phyloP scores from a whole-genome alignment of 352 stramenopile genomes.

The Globisporangium abappressorium region DNA sequence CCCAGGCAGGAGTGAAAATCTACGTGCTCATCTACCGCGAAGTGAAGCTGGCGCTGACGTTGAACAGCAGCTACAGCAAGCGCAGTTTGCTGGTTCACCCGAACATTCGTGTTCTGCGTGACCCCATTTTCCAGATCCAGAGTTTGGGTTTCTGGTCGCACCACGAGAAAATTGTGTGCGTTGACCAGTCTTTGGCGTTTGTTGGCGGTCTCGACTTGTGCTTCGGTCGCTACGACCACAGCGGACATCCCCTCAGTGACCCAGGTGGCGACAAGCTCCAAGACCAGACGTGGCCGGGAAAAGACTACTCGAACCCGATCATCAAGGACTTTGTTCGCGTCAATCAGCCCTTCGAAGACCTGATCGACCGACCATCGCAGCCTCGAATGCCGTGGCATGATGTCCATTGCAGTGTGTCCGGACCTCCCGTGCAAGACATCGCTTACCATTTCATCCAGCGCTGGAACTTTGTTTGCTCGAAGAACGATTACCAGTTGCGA shows the following conservation, averaged over 20 bases:
- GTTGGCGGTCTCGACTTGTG: slow-evolving; percentile 85
- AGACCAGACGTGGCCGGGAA: slow-evolving; percentile 71
- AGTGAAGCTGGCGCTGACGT: slow-evolving; percentile 84
- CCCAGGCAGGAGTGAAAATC: slow-evolving; percentile 81
- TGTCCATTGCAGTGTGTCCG: slow-evolving; percentile 82
- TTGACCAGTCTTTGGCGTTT: slow-evolving; percentile 86
- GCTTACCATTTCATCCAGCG: slow-evolving; percentile 90
- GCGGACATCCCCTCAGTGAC: slow-evolving; percentile 71
- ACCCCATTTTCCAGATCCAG: slow-evolving; percentile 90
- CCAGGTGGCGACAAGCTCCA: slow-evolving; percentile 44
- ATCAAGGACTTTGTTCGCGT: slow-evolving; percentile 89
- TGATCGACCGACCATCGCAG: slow-evolving; percentile 73
- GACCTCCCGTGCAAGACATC: slow-evolving; percentile 79
- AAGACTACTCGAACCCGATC: slow-evolving; percentile 89
- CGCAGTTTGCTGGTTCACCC: slow-evolving; percentile 69
- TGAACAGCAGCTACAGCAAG: slow-evolving; percentile 87
- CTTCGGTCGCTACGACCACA: slow-evolving; percentile 87
- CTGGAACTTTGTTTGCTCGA: slow-evolving; percentile 90
- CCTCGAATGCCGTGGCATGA: slow-evolving; percentile 90
- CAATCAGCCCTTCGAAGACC: slow-evolving; percentile 79
- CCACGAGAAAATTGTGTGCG: slow-evolving; percentile 92
- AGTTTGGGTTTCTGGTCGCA: slow-evolving; percentile 91
- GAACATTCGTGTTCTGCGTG: slow-evolving; percentile 88
- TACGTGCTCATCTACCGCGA: slow-evolving; percentile 92
- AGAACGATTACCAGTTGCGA: slow-evolving; percentile 85